Base-by-base conservation (phyloP, 2,329 filamentous ascomycete species). In the Alternaria ethzedia region DNA sequence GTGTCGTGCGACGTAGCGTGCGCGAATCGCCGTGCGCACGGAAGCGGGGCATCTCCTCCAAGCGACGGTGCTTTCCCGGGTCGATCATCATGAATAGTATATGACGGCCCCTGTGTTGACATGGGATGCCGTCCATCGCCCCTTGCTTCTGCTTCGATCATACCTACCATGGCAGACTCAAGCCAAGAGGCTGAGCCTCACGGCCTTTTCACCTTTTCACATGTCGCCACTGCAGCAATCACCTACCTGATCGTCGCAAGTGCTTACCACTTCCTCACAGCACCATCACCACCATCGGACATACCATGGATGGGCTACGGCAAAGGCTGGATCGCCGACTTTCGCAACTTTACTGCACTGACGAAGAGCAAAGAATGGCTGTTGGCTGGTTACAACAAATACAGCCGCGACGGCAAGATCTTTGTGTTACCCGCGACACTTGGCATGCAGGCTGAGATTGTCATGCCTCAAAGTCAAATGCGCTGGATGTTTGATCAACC, bases 401-500 rank as follows among this genome's bases (percentile, higher is more conserved):
- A 77, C 63, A 70, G 61, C 64, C 74, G 75, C 28, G 47, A 70
- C 1, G 64, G 66, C 50, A 65, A 69, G n/a, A 51, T 70, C 17
- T 78, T 75, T 59, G 68, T 78, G 21, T 63, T 77, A 6, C 74
- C 74, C 17, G 52, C 66, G 15, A 69, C 68, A 12, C 68, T 76
- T 2, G 73, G 75, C 13, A 63, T 67, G 54, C 30, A 52, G 15
- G 64, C 73, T 3, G 76, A 78, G 63, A 59, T 81, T 36, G 65
- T 82, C 5, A 61, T 82, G 6, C 80, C 81, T 11, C 64, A 54
- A 7, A 74, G 72, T 5, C 74, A 80, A 46, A 70, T 81, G 56
- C 45, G 57, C 15, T 83, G 82, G 82, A 74, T 84, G 49, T 67
- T 83, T 17, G 79, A 82, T 28, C 78, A 83, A 57, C 80, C 83